Conservation (phyloP, 176 grass and related monocot genomes). For the Eragrostis curvula region DNA sequence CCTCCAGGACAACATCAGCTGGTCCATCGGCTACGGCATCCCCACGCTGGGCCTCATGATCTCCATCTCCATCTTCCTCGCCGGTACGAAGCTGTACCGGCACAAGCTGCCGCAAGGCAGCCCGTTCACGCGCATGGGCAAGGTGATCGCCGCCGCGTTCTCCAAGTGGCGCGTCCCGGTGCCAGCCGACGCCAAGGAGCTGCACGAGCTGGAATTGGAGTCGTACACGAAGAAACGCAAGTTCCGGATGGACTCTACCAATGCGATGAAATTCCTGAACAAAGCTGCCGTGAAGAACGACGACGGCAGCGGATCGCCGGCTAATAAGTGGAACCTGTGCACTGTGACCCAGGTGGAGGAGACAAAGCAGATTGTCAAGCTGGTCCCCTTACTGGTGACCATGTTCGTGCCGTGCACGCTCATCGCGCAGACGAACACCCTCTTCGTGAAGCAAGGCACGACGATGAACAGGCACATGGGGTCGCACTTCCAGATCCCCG, state of each 20-base stretch:
- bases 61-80: conserved; percentile 70
- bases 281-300: conserved; percentile 63
- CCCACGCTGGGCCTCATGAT: conserved; percentile 56
- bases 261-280: conserved; percentile 65
- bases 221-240: conserved; percentile 36
- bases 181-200: conserved; percentile 45
- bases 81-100: conserved; percentile 79
- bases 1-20: conserved; percentile 89
- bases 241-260: conserved; percentile 58
- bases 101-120: conserved; percentile 84
- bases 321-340: conserved; percentile 49
- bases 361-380: conserved; percentile 68
- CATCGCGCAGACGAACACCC: conserved; percentile 65
- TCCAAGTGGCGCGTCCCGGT: conserved; percentile 42
- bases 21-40: conserved; percentile 72
- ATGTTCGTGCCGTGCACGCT: conserved; percentile 73
- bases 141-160: conserved; percentile 55
- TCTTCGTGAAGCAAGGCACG: conserved; percentile 71
- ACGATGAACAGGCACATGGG: conserved; percentile 67
- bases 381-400: conserved; percentile 59
- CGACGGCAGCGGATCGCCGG: not conserved
- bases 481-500: conserved; percentile 52
- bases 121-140: conserved; percentile 63
- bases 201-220: conserved; percentile 61
- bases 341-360: conserved; percentile 70